phyloP scores from a whole-genome alignment of 176 grass and related monocot genomes.

The Thinopyrum elongatum region DNA sequence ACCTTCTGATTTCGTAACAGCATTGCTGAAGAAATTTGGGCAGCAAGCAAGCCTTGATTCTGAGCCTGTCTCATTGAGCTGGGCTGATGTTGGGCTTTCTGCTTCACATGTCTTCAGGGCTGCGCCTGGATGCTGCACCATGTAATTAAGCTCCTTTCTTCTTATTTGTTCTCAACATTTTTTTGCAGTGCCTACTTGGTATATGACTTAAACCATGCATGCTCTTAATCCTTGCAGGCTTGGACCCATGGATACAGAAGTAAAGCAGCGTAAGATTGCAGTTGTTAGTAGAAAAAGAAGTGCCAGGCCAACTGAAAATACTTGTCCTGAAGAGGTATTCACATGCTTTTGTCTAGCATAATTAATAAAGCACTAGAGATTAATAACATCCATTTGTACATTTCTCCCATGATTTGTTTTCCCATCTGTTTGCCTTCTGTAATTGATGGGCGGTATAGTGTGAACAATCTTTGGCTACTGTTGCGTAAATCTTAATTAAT shows the following conservation, averaged over 20 bases:
- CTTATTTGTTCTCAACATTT: neutral
- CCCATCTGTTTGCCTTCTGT: neutral
- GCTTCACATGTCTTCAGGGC: constrained; percentile 63
- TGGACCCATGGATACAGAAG: constrained; percentile 85
- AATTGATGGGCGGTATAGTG: neutral
- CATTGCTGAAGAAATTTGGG: constrained; percentile 69
- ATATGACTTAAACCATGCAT: constrained; percentile 1
- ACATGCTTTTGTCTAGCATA: constrained; percentile 14
- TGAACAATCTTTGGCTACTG: neutral
- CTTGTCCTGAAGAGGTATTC: constrained; percentile 72
- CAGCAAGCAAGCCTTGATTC: constrained; percentile 39
- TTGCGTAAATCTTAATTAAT: neutral
- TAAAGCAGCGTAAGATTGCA: constrained; percentile 57
- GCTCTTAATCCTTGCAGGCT: constrained; percentile 50
- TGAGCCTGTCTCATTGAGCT: constrained; percentile 44
- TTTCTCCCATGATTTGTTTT: constrained; percentile 6
- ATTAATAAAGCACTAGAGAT: neutral
- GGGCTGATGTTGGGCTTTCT: constrained; percentile 58
- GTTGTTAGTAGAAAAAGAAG: constrained; percentile 46
- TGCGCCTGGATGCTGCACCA: constrained; percentile 71
- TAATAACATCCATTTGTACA: neutral
- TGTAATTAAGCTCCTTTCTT: constrained; percentile 50
- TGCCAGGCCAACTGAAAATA: constrained; percentile 68
- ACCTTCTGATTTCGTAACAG: constrained; percentile 77
- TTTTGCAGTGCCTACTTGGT: neutral